Base-by-base conservation (phyloP, 352 stramenopile genomes). In the Pythium myriotylum region DNA sequence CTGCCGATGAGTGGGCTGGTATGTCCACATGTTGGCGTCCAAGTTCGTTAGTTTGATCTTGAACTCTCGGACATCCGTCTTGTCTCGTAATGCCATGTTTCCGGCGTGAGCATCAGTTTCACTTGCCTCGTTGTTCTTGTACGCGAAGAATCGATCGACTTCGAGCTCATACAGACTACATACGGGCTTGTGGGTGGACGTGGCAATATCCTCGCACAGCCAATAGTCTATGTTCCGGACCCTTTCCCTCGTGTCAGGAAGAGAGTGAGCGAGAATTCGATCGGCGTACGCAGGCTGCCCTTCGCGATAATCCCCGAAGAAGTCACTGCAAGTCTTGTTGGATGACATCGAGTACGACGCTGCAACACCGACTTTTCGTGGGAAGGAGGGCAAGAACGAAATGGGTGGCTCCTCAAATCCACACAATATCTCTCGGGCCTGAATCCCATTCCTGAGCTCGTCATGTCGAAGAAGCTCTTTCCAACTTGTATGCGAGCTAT, bases 361-460 rank as follows among this genome's bases (percentile, higher is more conserved):
- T n/a, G 70, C 64, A 0, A 68, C 64, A 9, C 77, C 84, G 23
- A 89, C 63, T 55, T 81, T 75, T 10, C 86, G 80, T 17, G 86
- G 86, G 49, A 79, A 93, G 1, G 81, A 81, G 16, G 86, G 86
- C 24, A 93, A 26, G 55, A 95, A 95, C 20, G 61, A 52, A 39
- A 95, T 92, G 0, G 72, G 50, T 22, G 86, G 82, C 37, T 95
- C 84, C 51, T 93, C 80, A 48, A 95, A 95, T 0, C 86, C 86
- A 55, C 79, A 91, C 19, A 95, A 89, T 4, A 91, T 73, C 51
- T 95, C 86, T 47, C 91, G 90, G 0, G 75, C 74, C 42, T 91
- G 80, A 8, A 95, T 87, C 7, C 76, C 81, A 3, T 76, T 71
- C 9, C 72, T 67, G 2, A 95, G 50, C 24, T 92, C 74, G 33